Evolutionary conservation across 2,329 filamentous ascomycete species (phyloP).

Genomic region (Pseudomassariella vexata): DNA sequence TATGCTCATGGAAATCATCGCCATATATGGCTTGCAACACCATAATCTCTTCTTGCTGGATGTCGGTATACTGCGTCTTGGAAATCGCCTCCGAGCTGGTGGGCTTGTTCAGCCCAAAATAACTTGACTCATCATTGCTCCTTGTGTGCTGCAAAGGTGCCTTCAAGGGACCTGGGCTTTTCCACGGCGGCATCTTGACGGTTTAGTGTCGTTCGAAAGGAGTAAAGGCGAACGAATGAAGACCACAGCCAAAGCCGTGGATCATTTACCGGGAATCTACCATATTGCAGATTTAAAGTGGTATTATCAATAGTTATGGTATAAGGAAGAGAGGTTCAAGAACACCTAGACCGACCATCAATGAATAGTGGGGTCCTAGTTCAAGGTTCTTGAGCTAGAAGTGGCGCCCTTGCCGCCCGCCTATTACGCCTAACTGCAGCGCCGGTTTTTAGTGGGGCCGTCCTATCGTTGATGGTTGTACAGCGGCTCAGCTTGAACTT

Average conservation of each 20-base stretch:
- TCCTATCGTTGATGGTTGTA: too few relatives aligned
- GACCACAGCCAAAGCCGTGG: constrained; percentile 49
- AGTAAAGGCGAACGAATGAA: constrained; percentile 22
- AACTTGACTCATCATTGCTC: constrained; percentile 41
- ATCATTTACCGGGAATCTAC: constrained; percentile 40
- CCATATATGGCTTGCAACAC: constrained; percentile 83
- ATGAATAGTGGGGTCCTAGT: too few relatives aligned
- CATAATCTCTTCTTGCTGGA: constrained; percentile 82
- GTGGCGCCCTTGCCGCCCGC: too few relatives aligned
- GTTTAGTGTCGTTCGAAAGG: constrained; percentile 17
- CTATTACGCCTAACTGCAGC: too few relatives aligned
- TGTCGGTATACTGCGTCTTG: constrained; percentile 68
- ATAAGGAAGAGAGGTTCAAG: constrained; percentile 1
- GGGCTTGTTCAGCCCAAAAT: constrained; percentile 45
- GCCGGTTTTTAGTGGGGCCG: too few relatives aligned
- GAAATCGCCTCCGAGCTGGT: constrained; percentile 29
- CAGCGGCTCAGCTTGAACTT: too few relatives aligned
- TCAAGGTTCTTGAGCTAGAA: too few relatives aligned
- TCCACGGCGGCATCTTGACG: constrained; percentile 48
- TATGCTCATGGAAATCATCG: constrained; percentile 76
- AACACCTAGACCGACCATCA: too few relatives aligned
- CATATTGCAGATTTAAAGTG: constrained; percentile 29
- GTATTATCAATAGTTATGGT: constrained; percentile 1
- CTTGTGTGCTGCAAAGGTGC: constrained; percentile 35
- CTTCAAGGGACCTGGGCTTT: constrained; percentile 42